Evolutionary conservation across 192 early-diverging fungal genomes (phyloP).

Genomic region (Mortierella hygrophila): DNA sequence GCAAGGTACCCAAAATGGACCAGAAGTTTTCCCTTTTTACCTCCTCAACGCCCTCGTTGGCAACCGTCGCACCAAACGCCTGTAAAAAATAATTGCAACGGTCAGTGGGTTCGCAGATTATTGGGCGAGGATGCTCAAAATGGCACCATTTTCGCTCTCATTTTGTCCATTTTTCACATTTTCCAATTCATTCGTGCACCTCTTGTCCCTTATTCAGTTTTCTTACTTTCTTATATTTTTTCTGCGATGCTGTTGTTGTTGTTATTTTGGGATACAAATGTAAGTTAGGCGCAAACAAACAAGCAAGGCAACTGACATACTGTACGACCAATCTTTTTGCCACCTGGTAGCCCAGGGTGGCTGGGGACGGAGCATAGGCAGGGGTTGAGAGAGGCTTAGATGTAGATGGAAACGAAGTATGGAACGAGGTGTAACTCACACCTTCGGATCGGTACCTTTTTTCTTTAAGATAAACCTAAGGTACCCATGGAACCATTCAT

Average conservation of each 20-base stretch:
- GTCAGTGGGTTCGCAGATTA: not conserved
- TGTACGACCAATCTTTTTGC: not conserved
- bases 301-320: no score
- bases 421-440: not conserved
- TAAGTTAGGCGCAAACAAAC: not conserved
- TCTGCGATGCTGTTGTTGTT: slow-evolving; percentile 1
- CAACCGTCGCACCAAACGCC: not conserved
- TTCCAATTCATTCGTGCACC: not conserved
- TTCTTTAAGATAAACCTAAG: not conserved
- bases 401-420: not conserved
- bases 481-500: not conserved
- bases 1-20: not conserved
- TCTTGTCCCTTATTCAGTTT: not conserved
- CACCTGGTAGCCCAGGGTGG: not conserved
- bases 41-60: no score
- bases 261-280: not conserved
- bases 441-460: not conserved
- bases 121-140: slow-evolving; percentile 2
- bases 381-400: not conserved
- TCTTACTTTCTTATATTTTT: not conserved
- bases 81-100: not conserved
- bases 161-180: not conserved
- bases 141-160: slow-evolving; percentile 53
- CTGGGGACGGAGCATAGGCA: not conserved
- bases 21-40: no score